Conservation (phyloP, 441 rosid species). For the Erodium trifolium region DNA sequence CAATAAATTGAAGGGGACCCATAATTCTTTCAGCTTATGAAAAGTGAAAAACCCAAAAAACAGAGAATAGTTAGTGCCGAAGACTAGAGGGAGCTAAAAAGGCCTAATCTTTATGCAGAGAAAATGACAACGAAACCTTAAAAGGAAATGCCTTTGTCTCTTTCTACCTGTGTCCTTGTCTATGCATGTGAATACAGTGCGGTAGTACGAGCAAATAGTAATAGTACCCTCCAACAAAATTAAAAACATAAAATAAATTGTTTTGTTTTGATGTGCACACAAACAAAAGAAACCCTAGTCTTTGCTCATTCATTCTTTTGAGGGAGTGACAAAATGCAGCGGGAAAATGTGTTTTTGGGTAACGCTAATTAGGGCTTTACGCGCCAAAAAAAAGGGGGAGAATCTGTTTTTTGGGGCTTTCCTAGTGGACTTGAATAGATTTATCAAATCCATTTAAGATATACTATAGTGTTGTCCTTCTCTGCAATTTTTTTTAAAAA, state of each 20-base stretch:
- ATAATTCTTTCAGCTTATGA: conserved; percentile 19
- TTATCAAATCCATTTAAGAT: conserved; percentile 32
- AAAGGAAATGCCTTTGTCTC: conserved; percentile 19
- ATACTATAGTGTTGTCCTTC: conserved; percentile 18
- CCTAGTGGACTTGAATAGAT: conserved; percentile 48
- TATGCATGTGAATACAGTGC: conserved; percentile 30
- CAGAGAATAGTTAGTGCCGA: conserved; percentile 17
- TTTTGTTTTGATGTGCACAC: conserved; percentile 11
- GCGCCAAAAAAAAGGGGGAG: conserved; percentile 43
- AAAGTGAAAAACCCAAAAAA: conserved; percentile 13
- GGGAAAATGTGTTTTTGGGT: conserved; percentile 27
- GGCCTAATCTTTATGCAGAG: conserved; percentile 25
- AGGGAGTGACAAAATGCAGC: conserved; percentile 25
- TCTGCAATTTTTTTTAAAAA: not conserved
- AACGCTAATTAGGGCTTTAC: conserved; percentile 33
- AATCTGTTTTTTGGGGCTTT: conserved; percentile 11
- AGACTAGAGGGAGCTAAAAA: conserved; percentile 7
- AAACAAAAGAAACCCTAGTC: conserved; percentile 18
- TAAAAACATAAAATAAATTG: not conserved
- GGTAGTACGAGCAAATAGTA: not conserved
- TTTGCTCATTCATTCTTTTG: conserved; percentile 12
- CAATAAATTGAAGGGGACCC: conserved; percentile 31
- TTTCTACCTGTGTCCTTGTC: conserved; percentile 1
- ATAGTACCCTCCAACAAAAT: not conserved
- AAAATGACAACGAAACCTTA: conserved; percentile 25